Evolutionary conservation across 495 filamentous ascomycete genomes (phyloP), one percentile per base, ranked within the genome.

Genomic region (Aspergillus conjunctus): DNA sequence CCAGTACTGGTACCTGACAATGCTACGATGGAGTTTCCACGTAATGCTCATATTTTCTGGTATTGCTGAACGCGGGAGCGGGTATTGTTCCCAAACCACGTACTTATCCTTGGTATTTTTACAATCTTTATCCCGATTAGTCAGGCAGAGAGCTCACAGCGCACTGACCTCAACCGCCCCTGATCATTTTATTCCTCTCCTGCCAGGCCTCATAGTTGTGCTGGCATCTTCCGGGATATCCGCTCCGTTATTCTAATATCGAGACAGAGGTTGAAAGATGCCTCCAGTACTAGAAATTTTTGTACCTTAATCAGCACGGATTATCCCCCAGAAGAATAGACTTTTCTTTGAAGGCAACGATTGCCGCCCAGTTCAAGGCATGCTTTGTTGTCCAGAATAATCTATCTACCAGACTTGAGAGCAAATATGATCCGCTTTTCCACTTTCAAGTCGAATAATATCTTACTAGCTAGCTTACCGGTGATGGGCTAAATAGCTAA

Each of bases 361-460:
- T 26, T 26, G 26, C 26, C 26, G 26, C 14, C 39, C 44, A 18
- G n/a, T 20, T 48, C 18, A 48, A 21, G 26, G 20, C 10, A 20
- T 48, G 44, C 44, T 48, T 48, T 48, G 44, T 48, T 48, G 44
- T 18, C 18, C 17, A 37, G 37, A 26, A 41, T 41, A 26, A 26
- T 26, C 5, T 26, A 26, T 26, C 26, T 26, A 26, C 26, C 26
- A 26, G 26, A 26, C 26, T 26, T 26, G 26, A 26, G 26, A 26
- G 26, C 26, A 5, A 26, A 26, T 26, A 26, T 26, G 26, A 26
- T 26, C 26, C 5, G 5, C 26, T 5, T 26, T 26, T 26, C 26
- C 26, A 26, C 26, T 26, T n/a, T 5, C 2, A 26, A 26, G 26
- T 26, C 2, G 26, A 5, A 26, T 26, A 5, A 5, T 26, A 26